Conservation (phyloP, 495 filamentous ascomycete genomes). For the Acidomyces sp. region DNA sequence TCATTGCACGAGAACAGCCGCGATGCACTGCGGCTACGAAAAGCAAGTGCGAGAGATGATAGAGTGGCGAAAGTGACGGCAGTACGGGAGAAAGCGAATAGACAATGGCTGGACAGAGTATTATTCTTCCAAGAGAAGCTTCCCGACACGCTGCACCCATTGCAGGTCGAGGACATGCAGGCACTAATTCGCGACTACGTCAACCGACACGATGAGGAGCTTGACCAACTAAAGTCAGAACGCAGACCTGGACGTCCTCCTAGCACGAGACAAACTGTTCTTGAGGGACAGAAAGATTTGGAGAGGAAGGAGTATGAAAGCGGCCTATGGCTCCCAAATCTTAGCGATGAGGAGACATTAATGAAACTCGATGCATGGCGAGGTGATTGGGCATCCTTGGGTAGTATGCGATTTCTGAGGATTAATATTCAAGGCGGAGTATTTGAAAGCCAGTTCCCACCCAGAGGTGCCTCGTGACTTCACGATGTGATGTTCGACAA, state of each 20-base stretch:
- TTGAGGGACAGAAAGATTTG: slow-evolving; percentile 52
- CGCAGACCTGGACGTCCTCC: slow-evolving; percentile 73
- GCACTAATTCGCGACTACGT: slow-evolving; percentile 55
- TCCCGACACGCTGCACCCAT: slow-evolving; percentile 38
- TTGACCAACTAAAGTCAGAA: slow-evolving; percentile 56
- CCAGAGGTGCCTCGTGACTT: slow-evolving; percentile 19
- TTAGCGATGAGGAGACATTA: slow-evolving; percentile 42
- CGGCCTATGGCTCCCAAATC: slow-evolving; percentile 66
- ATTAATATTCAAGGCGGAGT: slow-evolving; percentile 22
- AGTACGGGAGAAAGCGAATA: slow-evolving; percentile 50
- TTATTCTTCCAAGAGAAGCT: slow-evolving; percentile 56
- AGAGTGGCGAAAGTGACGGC: slow-evolving; percentile 54
- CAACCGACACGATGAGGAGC: slow-evolving; percentile 63
- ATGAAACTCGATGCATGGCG: slow-evolving; percentile 45
- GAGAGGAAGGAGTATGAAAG: slow-evolving; percentile 72
- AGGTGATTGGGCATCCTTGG: slow-evolving; percentile 47
- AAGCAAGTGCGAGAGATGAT: slow-evolving; percentile 61
- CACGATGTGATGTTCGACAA: not conserved
- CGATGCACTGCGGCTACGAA: slow-evolving; percentile 60
- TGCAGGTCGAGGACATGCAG: slow-evolving; percentile 47
- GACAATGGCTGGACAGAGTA: slow-evolving; percentile 50
- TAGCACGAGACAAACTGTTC: slow-evolving; percentile 58
- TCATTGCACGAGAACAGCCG: slow-evolving; percentile 73
- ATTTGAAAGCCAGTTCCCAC: slow-evolving; percentile 27
- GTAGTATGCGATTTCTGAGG: slow-evolving; percentile 41